Conservation (phyloP, 352 stramenopile genomes). For the Globisporangium spinosum region DNA sequence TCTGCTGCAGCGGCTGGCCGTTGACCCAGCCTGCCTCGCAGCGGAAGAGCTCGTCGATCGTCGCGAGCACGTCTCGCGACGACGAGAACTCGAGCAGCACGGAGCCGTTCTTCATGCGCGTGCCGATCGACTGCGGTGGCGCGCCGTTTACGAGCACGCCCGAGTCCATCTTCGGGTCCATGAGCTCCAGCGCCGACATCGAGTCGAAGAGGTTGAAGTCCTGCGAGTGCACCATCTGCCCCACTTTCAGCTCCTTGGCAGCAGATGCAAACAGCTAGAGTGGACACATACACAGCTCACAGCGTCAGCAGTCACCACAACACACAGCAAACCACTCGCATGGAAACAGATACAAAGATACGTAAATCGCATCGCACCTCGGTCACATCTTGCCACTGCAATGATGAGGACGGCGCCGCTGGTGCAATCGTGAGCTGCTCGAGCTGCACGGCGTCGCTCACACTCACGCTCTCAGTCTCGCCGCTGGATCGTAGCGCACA, state of each 20-base stretch:
- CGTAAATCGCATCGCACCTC: constrained; percentile 24
- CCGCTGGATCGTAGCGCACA: constrained; percentile 21
- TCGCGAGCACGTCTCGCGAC: constrained; percentile 65
- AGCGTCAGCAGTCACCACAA: neutral
- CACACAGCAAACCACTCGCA: neutral
- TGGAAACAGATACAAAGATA: neutral
- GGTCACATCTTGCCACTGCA: constrained; percentile 47
- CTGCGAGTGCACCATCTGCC: constrained; percentile 71
- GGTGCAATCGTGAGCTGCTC: constrained; percentile 23
- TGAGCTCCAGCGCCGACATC: constrained; percentile 93
- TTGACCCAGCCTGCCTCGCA: constrained; percentile 80
- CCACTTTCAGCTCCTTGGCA: constrained; percentile 76
- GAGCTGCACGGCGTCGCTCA: constrained; percentile 21
- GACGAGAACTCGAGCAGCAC: constrained; percentile 66
- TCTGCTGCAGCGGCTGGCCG: constrained; percentile 84
- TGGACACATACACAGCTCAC: neutral
- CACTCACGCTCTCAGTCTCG: constrained; percentile 1
- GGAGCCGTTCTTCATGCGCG: constrained; percentile 35
- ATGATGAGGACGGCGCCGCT: constrained; percentile 24
- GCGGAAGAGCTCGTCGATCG: constrained; percentile 70
- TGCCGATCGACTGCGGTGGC: constrained; percentile 49
- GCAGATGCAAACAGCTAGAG: constrained; percentile 24
- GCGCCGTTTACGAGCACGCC: constrained; percentile 72
- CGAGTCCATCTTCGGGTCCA: constrained; percentile 94
- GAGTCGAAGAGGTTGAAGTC: constrained; percentile 92